These are phyloP conservation scores for Phytopythium delawarense DNA, from an alignment of 352 stramenopile species.

Conservation along the genomic window DNA sequence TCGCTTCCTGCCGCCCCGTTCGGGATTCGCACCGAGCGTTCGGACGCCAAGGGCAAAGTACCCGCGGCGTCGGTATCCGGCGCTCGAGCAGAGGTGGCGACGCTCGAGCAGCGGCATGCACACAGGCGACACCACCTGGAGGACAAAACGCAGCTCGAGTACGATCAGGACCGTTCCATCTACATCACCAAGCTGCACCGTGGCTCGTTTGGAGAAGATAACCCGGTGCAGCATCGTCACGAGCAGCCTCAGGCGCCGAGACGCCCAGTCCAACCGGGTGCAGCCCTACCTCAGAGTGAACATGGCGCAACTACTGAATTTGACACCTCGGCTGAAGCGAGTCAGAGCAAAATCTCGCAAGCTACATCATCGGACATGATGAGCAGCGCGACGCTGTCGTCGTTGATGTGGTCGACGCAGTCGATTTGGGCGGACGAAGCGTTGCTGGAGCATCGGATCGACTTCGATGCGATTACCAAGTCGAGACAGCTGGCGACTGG, in stretches of 20 bases:
- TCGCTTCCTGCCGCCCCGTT: constrained; percentile 11
- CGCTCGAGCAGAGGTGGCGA: not conserved
- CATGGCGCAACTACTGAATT: not conserved
- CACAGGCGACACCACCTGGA: not conserved
- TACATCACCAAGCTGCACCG: constrained; percentile 9
- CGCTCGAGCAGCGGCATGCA: not conserved
- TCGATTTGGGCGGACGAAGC: constrained; percentile 61
- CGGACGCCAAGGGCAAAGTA: no score
- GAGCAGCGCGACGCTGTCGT: not conserved
- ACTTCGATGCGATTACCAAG: constrained; percentile 30
- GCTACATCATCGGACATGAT: not conserved
- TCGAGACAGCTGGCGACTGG: constrained; percentile 27
- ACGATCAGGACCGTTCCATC: constrained; percentile 7
- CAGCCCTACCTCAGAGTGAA: not conserved
- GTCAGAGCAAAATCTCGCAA: not conserved
- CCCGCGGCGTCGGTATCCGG: not conserved
- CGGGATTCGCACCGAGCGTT: not conserved
- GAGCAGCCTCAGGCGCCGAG: not conserved
- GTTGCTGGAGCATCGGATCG: constrained; percentile 44
- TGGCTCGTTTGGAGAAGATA: constrained; percentile 2
- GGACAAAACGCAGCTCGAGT: constrained; percentile 6
- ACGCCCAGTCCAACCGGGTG: not conserved
- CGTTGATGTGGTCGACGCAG: constrained; percentile 4
- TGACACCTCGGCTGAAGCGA: not conserved
- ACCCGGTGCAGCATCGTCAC: not conserved